Percentiles rank a stretch among this genome's conserved stretches.
Evolutionary conservation across 2,329 filamentous ascomycete genomes (phyloP).

Genomic region (Fusarium palustre): DNA sequence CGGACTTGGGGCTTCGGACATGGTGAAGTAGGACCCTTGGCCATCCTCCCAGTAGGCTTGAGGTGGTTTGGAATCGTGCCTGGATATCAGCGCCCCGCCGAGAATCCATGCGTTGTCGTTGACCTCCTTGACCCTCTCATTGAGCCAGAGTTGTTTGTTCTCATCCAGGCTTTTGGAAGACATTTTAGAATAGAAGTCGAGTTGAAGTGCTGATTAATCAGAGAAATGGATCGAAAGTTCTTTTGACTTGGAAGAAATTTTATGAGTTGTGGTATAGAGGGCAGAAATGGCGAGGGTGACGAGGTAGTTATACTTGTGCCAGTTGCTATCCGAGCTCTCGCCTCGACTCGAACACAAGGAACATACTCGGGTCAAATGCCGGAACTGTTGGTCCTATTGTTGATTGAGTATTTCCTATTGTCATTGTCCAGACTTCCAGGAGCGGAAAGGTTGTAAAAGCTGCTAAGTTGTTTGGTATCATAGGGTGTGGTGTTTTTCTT

Average conservation of each 20-base stretch:
- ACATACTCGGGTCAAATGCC: background rate
- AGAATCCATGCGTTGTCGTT: background rate
- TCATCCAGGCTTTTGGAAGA: too few relatives aligned
- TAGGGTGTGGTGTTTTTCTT: background rate
- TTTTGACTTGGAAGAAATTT: background rate
- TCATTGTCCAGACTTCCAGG: background rate
- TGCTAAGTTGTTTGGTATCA: background rate
- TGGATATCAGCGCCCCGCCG: background rate
- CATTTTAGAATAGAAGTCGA: background rate
- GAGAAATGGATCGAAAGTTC: background rate
- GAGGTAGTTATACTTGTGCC: background rate
- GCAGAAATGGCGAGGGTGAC: background rate
- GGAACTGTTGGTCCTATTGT: background rate
- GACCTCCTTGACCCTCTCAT: background rate
- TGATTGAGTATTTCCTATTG: background rate
- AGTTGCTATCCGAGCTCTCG: background rate
- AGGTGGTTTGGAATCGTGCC: background rate
- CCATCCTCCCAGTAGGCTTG: background rate
- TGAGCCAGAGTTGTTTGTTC: accelerated
- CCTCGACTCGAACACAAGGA: background rate
- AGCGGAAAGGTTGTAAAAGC: background rate
- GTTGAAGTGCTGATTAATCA: background rate
- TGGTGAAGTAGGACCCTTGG: background rate
- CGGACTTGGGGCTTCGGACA: background rate
- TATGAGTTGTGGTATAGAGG: background rate